Percentiles rank a stretch among this genome's conserved stretches.
These are phyloP conservation scores for Amphicarpaea edgeworthii DNA, from an alignment of 306 rosid genomes.

Conservation along the genomic window DNA sequence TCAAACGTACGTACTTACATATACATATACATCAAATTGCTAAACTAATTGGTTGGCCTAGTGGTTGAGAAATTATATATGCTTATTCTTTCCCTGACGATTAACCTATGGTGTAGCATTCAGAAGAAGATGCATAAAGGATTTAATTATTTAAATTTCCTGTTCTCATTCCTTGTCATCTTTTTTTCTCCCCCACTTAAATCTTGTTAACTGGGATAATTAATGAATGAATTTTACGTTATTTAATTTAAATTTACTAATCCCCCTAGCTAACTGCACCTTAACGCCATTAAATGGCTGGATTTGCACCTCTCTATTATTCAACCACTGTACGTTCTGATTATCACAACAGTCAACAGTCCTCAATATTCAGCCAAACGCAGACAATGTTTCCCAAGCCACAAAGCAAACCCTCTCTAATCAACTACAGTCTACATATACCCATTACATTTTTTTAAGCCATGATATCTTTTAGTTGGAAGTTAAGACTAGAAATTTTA, in stretches of 20 bases:
- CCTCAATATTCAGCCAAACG: neutral
- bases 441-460: too few relatives aligned
- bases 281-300: neutral
- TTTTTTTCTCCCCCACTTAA: slow-evolving; percentile 16
- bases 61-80: neutral
- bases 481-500: too few relatives aligned
- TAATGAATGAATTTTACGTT: too few relatives aligned
- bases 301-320: neutral
- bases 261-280: neutral
- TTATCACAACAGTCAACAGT: neutral
- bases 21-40: too few relatives aligned
- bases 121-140: neutral
- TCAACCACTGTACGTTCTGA: neutral
- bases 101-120: neutral
- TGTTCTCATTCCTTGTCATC: slow-evolving; percentile 12
- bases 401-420: neutral
- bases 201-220: neutral
- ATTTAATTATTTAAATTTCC: neutral
- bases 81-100: too few relatives aligned
- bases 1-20: too few relatives aligned
- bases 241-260: neutral
- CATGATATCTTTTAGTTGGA: too few relatives aligned
- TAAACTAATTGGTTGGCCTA: neutral
- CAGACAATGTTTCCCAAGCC: neutral
- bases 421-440: neutral